Base-by-base conservation (phyloP, 2,329 filamentous ascomycete genomes). In the Pyrenophora tritici-repentis region DNA sequence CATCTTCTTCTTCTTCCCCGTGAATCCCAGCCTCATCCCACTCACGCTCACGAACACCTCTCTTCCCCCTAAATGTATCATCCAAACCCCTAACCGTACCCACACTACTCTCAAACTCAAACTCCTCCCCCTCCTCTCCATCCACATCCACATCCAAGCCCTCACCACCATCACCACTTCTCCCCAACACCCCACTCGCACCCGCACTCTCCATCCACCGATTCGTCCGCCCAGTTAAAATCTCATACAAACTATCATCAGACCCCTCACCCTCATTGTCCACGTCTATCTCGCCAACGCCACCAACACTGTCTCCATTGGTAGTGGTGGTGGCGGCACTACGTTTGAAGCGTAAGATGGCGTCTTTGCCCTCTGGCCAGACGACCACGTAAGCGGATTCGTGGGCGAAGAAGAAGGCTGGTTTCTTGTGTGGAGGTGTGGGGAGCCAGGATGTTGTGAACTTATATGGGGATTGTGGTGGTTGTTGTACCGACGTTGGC, bases 241-340 rank as follows among this genome's bases (percentile, higher is more conserved):
- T 75, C 18, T 80, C 76, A 42, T 76, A 77, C 18, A 81, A 56
- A 35, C 76, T 79, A 55, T 81, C 78, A 22, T 80, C 77, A 44
- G 73, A 76, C 4, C 69, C 70, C 5, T 76, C 72, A 24, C 67
- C 73, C 17, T 62, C 58, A 0, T 32, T 26, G 7, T 18, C 42
- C 6, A 73, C 65, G 3, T 61, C 57, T 0, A 14, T 32, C n/a
- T 18, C 22, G 13, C 3, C 22, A 6, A 18, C 24, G 7, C 1
- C 13, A 9, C 6, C 22, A 17, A 2, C 22, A 6, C 29, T 26
- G 16, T 42, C 38, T 6, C 17, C 42, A 5, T 26, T 42, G 18
- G 18, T 18, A 5, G 18, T 5, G 5, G 18, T 42, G 18, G 18
- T 18, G 18, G 18, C 18, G 5, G 18, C 18, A 0, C 39, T 26